Evolutionary conservation across 2,329 filamentous ascomycete genomes (phyloP).

Genomic region (Stagonosporopsis cucurbitacearum): DNA sequence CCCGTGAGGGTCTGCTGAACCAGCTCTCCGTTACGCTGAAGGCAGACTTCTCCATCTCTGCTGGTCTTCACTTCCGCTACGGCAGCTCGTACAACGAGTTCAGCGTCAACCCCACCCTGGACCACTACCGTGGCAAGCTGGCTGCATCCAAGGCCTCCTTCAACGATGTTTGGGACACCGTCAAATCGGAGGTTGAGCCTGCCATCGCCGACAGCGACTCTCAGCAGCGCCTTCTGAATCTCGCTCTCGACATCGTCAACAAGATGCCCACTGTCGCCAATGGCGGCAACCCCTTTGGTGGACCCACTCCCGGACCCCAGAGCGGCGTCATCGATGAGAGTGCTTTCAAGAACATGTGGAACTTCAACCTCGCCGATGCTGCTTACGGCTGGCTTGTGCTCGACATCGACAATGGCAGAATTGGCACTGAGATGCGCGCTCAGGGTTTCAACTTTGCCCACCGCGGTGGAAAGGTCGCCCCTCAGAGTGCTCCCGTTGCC

Average conservation of each 20-base stretch:
- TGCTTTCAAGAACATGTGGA: conserved; percentile 99
- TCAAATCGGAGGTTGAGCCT: conserved; percentile 93
- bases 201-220: conserved; percentile 93
- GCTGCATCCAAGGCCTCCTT: conserved; percentile 98
- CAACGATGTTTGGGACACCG: conserved; percentile 99
- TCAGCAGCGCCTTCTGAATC: conserved; percentile 88
- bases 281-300: conserved; percentile 95
- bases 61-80: conserved; percentile 96
- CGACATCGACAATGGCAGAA: conserved; percentile 92
- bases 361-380: conserved; percentile 97
- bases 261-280: conserved; percentile 97
- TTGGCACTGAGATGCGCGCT: conserved; percentile 97
- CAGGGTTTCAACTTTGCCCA: conserved; percentile 99
- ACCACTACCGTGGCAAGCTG: conserved; percentile 98
- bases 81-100: conserved; percentile 99
- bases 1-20: conserved; percentile 94
- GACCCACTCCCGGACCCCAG: conserved; percentile 74
- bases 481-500: conserved; percentile 49
- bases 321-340: conserved; percentile 96
- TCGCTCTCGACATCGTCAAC: conserved; percentile 90
- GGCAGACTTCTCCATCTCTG: conserved; percentile 97
- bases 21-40: conserved; percentile 97
- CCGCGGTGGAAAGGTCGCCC: conserved; percentile 75
- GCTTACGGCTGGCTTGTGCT: conserved; percentile 95
- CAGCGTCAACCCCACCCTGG: conserved; percentile 95